These are phyloP conservation scores for Corylus heterophylla DNA, from an alignment of 306 rosid species.

Conservation along the genomic window DNA sequence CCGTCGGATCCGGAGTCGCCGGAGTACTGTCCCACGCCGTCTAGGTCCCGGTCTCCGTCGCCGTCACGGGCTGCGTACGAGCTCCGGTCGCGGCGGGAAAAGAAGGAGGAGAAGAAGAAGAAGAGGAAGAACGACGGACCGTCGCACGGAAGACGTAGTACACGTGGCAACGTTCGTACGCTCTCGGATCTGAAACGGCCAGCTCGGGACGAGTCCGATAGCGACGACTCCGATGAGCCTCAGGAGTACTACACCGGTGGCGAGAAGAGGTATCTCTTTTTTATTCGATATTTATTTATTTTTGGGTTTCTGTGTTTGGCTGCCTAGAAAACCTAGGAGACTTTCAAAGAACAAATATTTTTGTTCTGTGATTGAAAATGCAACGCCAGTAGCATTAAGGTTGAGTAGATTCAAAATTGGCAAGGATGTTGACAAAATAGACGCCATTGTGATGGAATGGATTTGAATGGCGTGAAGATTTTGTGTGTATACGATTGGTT, in stretches of 20 bases:
- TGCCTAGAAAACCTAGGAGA: not conserved
- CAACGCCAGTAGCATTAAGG: not conserved
- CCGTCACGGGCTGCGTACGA: slow-evolving; percentile 62
- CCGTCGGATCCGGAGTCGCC: slow-evolving; percentile 47
- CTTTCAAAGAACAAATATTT: not conserved
- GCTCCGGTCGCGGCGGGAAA: slow-evolving; percentile 65
- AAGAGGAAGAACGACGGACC: slow-evolving; percentile 32
- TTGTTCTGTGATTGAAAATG: not conserved
- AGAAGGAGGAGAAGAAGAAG: slow-evolving; percentile 18
- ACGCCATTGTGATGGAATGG: not conserved
- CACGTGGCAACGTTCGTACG: slow-evolving; percentile 50
- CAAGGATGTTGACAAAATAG: not conserved
- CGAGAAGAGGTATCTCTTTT: slow-evolving; percentile 63
- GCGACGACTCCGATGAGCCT: slow-evolving; percentile 77
- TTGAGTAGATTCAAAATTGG: not conserved
- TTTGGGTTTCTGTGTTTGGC: slow-evolving; percentile 7
- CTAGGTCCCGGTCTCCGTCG: slow-evolving; percentile 29
- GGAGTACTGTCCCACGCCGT: slow-evolving; percentile 30
- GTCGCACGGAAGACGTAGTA: slow-evolving; percentile 37
- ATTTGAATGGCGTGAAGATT: not conserved
- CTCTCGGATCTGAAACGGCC: slow-evolving; percentile 67
- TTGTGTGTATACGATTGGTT: not conserved
- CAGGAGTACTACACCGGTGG: slow-evolving; percentile 89
- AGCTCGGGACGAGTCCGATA: slow-evolving; percentile 40
- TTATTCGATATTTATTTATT: not conserved